Evolutionary conservation across 768 basidiomycete genomes (phyloP), one percentile per base, ranked within the genome.

Genomic region (Russula compacta): DNA sequence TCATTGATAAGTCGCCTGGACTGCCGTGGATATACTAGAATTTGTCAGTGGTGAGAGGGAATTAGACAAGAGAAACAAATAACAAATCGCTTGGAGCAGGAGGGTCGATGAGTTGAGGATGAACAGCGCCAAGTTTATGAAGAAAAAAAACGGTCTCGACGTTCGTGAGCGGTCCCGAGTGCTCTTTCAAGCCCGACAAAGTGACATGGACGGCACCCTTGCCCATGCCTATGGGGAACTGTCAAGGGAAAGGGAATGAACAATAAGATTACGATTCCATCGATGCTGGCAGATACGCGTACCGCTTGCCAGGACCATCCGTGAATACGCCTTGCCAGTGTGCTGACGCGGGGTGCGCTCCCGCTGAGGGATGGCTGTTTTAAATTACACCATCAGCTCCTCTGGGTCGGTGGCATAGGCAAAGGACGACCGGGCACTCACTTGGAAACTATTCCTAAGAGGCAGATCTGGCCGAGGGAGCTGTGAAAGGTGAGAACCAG

Each of bases 241-340:
- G 53, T 35, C 1, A n/a, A 51, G 32, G 47, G 33, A n/a, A 51
- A 35, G 47, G 33, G 46, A 17, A 35, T 24, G 64, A 69, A 36
- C 46, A 11, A 9, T 17, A 33, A 42, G 38, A 40, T 19, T 33
- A 47, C 39, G 10, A 6, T 9, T n/a, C 4, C 12, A 38, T 17
- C 9, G 19, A 39, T n/a, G 12, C 29, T 24, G 19, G 39, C 6
- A 32, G 21, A 38, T 33, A 44, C 12, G 72, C 77, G 36, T 66
- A 80, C 78, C 56, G 77, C 77, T 68, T 80, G 78, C 78, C 79
- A 79, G 43, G 76, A 73, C 78, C 78, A 79, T 48, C 78, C 77
- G 68, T 80, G 78, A 48, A 80, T 77, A n/a, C 78, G 72, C 36
- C 76, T 68, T 15, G 75, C 76, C 21, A 78, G 65, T 14, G 68